Conservation (phyloP, 495 filamentous ascomycete genomes). For the Tricharina praecox region DNA sequence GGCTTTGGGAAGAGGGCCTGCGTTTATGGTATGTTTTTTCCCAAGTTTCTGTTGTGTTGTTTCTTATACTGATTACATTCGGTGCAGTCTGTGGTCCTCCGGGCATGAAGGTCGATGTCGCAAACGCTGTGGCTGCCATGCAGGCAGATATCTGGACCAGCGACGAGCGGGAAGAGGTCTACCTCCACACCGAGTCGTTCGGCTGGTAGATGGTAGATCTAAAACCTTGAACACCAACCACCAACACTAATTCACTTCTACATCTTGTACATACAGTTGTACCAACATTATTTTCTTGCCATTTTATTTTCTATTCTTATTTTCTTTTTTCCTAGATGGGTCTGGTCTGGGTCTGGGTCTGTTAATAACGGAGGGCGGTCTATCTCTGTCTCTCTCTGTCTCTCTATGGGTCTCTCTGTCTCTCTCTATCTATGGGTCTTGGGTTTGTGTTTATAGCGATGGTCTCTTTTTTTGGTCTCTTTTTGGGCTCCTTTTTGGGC, state of each 20-base stretch:
- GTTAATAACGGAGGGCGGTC: neutral
- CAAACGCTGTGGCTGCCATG: constrained; percentile 61
- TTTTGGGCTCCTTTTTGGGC: too few relatives aligned
- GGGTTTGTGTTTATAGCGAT: too few relatives aligned
- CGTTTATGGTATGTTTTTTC: constrained; percentile 43
- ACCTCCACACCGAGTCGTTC: constrained; percentile 70
- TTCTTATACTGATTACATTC: neutral
- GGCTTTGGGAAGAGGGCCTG: constrained; percentile 70
- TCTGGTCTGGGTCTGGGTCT: neutral
- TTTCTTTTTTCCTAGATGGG: neutral
- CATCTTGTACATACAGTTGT: neutral
- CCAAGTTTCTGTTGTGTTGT: neutral
- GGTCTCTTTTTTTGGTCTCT: too few relatives aligned
- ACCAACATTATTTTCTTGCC: neutral
- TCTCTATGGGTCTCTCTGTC: too few relatives aligned
- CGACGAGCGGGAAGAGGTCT: constrained; percentile 69
- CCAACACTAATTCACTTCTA: neutral
- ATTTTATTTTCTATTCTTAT: too few relatives aligned
- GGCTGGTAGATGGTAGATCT: constrained; percentile 25
- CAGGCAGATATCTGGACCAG: constrained; percentile 69
- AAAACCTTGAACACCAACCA: too few relatives aligned
- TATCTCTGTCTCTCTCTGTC: too few relatives aligned
- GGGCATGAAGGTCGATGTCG: constrained; percentile 70
- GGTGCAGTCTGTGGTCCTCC: constrained; percentile 58
- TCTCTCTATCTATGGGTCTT: too few relatives aligned